Percentiles rank a stretch among this genome's conserved stretches.
Evolutionary conservation across 1,284 basidiomycete genomes (phyloP).

Genomic region (Fomitopsis pinicola): DNA sequence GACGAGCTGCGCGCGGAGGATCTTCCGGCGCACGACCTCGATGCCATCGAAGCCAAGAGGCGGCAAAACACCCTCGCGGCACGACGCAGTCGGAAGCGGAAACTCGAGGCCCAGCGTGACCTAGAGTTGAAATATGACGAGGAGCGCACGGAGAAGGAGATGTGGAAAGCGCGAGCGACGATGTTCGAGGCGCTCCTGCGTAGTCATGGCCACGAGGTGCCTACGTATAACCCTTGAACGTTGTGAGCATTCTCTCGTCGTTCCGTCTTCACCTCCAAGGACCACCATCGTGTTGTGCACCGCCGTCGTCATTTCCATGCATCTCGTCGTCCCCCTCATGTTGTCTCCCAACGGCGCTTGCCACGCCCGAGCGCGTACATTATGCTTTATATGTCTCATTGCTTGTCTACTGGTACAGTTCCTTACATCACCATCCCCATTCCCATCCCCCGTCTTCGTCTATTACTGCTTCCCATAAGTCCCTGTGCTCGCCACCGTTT

Average conservation of each 20-base stretch:
- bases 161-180: constrained; percentile 52
- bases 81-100: constrained; percentile 69
- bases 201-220: constrained; percentile 42
- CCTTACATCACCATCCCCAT: not conserved
- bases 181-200: constrained; percentile 43
- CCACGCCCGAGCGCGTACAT: constrained; percentile 14
- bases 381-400: constrained; percentile 19
- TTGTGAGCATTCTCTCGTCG: not conserved
- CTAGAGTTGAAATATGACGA: constrained; percentile 51
- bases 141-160: constrained; percentile 46
- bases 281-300: not conserved
- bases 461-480: constrained; percentile 9
- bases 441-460: not conserved
- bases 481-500: constrained; percentile 11
- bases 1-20: constrained; percentile 44
- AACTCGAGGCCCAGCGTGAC: constrained; percentile 66
- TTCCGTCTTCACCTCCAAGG: not conserved
- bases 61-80: constrained; percentile 80
- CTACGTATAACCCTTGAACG: constrained; percentile 30
- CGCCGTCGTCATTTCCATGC: constrained; percentile 1
- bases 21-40: constrained; percentile 39
- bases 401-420: constrained; percentile 6
- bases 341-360: not conserved
- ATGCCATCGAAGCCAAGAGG: constrained; percentile 74
- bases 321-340: constrained; percentile 9